These are phyloP conservation scores for Ceratobasidium sp. DNA, from an alignment of 1,284 basidiomycete genomes.

Conservation along the genomic window DNA sequence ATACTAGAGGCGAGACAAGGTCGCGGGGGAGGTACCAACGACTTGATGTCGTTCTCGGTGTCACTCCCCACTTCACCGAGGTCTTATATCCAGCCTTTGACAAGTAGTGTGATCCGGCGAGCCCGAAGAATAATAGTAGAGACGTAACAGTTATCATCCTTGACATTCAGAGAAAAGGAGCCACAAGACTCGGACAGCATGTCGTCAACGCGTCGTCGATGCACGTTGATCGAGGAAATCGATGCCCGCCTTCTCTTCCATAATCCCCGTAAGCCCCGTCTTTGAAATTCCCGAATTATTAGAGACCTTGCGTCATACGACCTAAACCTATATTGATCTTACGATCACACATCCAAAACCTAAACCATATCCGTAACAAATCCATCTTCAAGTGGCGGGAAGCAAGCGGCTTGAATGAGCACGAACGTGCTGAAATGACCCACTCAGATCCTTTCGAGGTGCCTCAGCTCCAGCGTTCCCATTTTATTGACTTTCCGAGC, in stretches of 20 bases:
- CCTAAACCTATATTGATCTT: no score
- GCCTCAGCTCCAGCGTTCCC: no score
- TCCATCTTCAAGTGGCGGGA: no score
- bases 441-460: no score
- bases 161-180: not conserved
- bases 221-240: slow-evolving; percentile 11
- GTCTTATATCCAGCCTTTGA: slow-evolving; percentile 19
- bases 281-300: no score
- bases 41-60: slow-evolving; percentile 27
- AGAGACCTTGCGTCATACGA: no score
- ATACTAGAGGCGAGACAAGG: not conserved
- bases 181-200: not conserved
- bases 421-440: no score
- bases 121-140: slow-evolving; percentile 20
- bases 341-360: no score
- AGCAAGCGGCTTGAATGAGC: no score
- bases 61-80: not conserved
- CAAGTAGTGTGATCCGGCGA: not conserved
- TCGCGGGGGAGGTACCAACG: not conserved
- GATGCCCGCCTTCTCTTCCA: not conserved
- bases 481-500: no score
- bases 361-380: no score
- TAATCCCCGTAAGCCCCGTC: no score
- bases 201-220: not conserved
- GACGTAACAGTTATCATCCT: not conserved